Percentiles rank a stretch among this genome's conserved stretches.
Evolutionary conservation across 345 rosid species (phyloP).

Genomic region (Laguncularia racemosa): DNA sequence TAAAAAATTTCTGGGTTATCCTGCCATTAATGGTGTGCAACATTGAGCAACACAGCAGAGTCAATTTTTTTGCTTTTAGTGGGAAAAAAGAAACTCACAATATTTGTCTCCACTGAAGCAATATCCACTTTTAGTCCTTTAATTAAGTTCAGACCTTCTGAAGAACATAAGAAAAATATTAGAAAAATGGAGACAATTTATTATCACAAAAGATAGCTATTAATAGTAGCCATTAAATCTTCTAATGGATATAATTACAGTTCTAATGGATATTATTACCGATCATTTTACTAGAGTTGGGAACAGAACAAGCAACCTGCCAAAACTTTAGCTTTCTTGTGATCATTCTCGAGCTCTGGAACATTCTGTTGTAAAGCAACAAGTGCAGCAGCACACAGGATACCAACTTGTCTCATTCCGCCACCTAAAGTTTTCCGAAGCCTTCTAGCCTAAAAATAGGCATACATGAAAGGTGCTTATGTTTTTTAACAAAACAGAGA

Average conservation of each 20-base stretch:
- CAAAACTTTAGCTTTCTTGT: conserved; percentile 65
- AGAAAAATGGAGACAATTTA: conserved; percentile 6
- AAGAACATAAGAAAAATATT: conserved; percentile 1
- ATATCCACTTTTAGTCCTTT: conserved; percentile 60
- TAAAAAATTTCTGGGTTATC: no score
- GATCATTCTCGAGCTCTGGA: conserved; percentile 64
- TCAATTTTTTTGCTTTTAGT: neutral
- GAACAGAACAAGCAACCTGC: conserved; percentile 37
- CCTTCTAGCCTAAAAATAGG: conserved; percentile 55
- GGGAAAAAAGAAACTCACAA: conserved; percentile 42
- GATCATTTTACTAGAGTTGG: no score
- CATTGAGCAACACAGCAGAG: neutral
- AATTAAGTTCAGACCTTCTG: conserved; percentile 70
- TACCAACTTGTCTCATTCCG: conserved; percentile 89
- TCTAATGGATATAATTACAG: no score
- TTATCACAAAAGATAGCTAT: neutral
- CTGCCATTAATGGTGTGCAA: no score
- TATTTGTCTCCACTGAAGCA: conserved; percentile 76
- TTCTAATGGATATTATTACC: no score
- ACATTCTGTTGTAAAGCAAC: conserved; percentile 65
- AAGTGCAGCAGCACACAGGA: conserved; percentile 79
- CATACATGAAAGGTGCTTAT: neutral
- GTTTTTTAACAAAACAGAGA: conserved; percentile 1
- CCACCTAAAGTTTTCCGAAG: conserved; percentile 92
- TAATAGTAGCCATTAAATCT: neutral